Percentiles rank a stretch among this genome's conserved stretches.
Conservation (phyloP, 129 eudicot genomes). For the Ambrosia artemisiifolia region DNA sequence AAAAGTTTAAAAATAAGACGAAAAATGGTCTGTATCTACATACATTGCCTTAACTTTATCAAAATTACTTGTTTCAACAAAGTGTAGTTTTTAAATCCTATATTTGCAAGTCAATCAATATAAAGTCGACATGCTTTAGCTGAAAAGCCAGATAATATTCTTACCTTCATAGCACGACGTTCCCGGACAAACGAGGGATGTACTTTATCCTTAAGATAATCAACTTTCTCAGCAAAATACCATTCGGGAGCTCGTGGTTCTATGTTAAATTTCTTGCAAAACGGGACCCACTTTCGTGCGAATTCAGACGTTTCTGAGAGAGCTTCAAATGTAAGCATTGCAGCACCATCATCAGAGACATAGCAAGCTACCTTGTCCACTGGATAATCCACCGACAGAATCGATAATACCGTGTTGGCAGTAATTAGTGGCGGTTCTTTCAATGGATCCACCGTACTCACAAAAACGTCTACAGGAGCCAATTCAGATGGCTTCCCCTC, state of each 20-base stretch:
- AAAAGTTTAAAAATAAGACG: not conserved
- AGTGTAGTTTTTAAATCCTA: not conserved
- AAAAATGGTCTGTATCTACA: not conserved
- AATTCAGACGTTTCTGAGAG: constrained; percentile 90
- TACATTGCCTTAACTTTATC: constrained; percentile 6
- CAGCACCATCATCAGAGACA: constrained; percentile 98
- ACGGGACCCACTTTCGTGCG: constrained; percentile 94
- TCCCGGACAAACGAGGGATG: constrained; percentile 89
- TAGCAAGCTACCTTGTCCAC: constrained; percentile 93
- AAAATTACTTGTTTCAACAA: not conserved
- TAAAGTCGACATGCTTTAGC: not conserved
- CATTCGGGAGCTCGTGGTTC: constrained; percentile 98
- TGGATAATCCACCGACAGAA: constrained; percentile 94
- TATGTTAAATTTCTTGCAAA: constrained; percentile 80
- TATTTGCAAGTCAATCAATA: not conserved
- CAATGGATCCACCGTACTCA: constrained; percentile 88
- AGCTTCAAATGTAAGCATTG: constrained; percentile 97
- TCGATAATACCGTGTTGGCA: constrained; percentile 92
- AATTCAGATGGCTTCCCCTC: constrained; percentile 92
- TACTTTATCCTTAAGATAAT: constrained; percentile 82
- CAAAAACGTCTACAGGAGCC: constrained; percentile 73
- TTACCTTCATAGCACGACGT: constrained; percentile 97
- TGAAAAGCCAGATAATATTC: not conserved
- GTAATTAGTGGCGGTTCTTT: constrained; percentile 96
- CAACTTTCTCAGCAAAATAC: constrained; percentile 86